phyloP scores from a whole-genome alignment of 2,329 filamentous ascomycete genomes.

The Talaromyces sp. region DNA sequence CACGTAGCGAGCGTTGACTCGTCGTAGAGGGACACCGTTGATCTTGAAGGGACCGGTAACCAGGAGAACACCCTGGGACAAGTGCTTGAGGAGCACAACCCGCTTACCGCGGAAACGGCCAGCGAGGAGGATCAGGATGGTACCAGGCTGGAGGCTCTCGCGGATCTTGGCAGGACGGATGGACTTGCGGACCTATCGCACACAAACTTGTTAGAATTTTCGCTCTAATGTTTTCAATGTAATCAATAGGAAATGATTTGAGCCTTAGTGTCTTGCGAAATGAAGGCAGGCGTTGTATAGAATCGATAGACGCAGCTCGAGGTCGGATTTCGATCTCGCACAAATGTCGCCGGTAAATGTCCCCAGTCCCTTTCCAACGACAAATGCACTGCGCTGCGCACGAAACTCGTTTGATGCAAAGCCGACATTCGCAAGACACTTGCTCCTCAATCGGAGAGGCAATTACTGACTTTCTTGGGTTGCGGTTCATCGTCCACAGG shows the following conservation, averaged over 20 bases:
- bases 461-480: conserved; percentile 84
- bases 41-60: conserved; percentile 99
- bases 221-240: background rate
- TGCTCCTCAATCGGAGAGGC: conserved; percentile 12
- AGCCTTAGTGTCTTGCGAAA: conserved; percentile 5
- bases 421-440: conserved; percentile 7
- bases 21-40: conserved; percentile 96
- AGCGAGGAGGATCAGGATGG: conserved; percentile 97
- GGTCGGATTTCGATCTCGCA: background rate
- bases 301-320: background rate
- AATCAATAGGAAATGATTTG: background rate
- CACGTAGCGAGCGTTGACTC: conserved; percentile 51
- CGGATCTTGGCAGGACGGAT: conserved; percentile 82
- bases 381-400: background rate
- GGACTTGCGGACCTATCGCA: conserved; percentile 81
- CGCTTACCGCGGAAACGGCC: conserved; percentile 99
- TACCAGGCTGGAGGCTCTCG: conserved; percentile 84
- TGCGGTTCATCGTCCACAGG: conserved; percentile 84
- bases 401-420: background rate
- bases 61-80: conserved; percentile 95
- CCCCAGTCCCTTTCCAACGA: background rate
- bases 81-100: conserved; percentile 96
- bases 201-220: conserved; percentile 16
- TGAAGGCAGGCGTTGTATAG: background rate
- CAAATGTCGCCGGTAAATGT: background rate